Evolutionary conservation across 768 basidiomycete genomes (phyloP), one percentile per base, ranked within the genome.

Genomic region (Amyloporia xantha): DNA sequence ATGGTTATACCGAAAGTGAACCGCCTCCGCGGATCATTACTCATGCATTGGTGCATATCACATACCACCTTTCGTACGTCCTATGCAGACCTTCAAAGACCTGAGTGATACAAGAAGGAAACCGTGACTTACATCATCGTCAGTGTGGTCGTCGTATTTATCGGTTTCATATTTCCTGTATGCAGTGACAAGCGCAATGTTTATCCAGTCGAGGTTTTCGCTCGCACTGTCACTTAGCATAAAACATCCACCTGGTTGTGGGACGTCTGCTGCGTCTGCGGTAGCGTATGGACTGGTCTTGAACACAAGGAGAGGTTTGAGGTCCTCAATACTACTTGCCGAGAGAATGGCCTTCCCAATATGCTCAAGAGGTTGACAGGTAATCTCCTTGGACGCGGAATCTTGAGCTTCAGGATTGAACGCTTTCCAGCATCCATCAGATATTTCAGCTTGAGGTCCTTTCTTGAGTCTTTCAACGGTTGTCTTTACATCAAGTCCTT

Each of bases 1-100:
- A 65, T 47, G 0, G 61, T 65, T 20, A 67, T 59, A 0, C 65
- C 66, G 19, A 64, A 57, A 2, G 53, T 48, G 26, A 64, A 62
- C 4, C 60, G 47, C 4, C 59, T 52, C 26, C 59, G 49, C 0
- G 54, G 62, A 41, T 68, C 68, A 25, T 59, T 50, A 1, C 52
- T 49, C 61, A 69, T 63, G 38, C 59, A 55, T n/a, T 59, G 49
- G 17, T 58, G 53, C 17, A 64, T 37, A 39, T 50, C n/a, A 60
- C 61, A 63, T 20, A 68, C 44, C 1, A 65, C 46, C 54, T 67
- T 57, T 7, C 1, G 26, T 35, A 47, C 41, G 33, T 54, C 53
- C 51, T 52, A n/a, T 39, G 4, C 2, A n/a, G 2, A 20, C 2
- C 4, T n/a, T 49, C 21, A 30, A 20, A n/a, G 25, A 19, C n/a